Evolutionary conservation across 2,329 filamentous ascomycete genomes (phyloP), one percentile per base, ranked within the genome.

Genomic region (Colletotrichum trifolii): DNA sequence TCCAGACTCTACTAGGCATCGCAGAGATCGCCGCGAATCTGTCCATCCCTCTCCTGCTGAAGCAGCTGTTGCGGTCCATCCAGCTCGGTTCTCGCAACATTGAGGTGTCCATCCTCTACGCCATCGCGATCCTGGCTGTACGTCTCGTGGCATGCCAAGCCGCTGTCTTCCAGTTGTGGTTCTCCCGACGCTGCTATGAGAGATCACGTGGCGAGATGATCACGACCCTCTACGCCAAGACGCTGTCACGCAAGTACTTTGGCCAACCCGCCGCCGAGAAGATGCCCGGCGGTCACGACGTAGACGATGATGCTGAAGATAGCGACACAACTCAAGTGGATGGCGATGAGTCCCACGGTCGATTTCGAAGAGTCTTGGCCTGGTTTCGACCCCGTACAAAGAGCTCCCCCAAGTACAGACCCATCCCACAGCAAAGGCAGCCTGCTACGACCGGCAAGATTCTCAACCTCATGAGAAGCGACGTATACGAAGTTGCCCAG

Each of bases 381-480:
- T 65, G 62, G 62, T 42, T 65, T 3, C 58, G 36, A n/a, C 38
- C 46, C 1, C 52, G 25, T 11, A 47, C 42, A 15, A 55, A 38
- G 38, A 39, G 36, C 15, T 25, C 39, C n/a, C n/a, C 48, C 66
- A 15, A 69, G 68, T 9, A 72, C 71, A 17, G 61, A 68, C 42
- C 61, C 63, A 8, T 69, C 62, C 57, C 48, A 75, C 75, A 60
- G 66, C 64, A 52, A 38, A 34, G 83, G 85, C 80, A 85, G 60
- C 86, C 91, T 2, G 93, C 94, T 0, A 93, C 92, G 0, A 95
- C 94, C 78, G 94, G 94, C 8, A 97, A 97, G 73, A 96, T 97
- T 55, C 85, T 97, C 66, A 97, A 97, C 71, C 78, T 97, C 2
- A 91, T 97, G 82, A 89, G 93, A 53, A 89, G 86, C 64, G 92